Evolutionary conservation across 164 flowering plant genomes (phyloP), one percentile per base, ranked within the genome.

Genomic region (Hamamelis virginiana): DNA sequence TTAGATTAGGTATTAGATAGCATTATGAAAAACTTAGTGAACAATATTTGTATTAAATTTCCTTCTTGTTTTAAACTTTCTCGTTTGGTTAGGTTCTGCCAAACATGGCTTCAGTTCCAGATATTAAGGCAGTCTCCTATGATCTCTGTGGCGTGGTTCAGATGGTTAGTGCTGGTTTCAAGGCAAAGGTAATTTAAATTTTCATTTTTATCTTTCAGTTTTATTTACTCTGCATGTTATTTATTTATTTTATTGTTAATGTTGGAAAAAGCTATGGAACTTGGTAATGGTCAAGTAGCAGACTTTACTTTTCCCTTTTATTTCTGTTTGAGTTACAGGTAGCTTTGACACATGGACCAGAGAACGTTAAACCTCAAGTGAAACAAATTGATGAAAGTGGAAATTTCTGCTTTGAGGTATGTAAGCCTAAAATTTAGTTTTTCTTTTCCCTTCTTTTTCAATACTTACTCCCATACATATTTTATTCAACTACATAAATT

Each of bases 361-460:
- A 86, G 75, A 87, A 86, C 77, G 89, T 86, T 64, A 91, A 87
- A 76, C 95, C 99, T 75, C 95, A 90, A 80, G 78, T 81, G 68
- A 91, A 85, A 74, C 89, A 68, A 65, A 83, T 88, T 65, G 96
- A 91, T 86, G 82, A 69, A 62, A 81, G 67, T 65, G 98, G 98
- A 51, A 82, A 71, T 9, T 96, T 96, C 85, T 96, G 99, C 85
- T 93, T 96, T 80, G 85, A 91, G 99, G 99, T 91, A 81, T 67
- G 79, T 23, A 74, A 15, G 47, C 55, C 56, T 10, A 21, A 66
- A 0, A 23, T 18, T 4, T 53, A 52, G 60, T 22, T 21, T 28
- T 13, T 55, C 18, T 50, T 18, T 15, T n/a, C 15, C 3, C n/a
- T 13, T 55, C 18, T 50, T 18, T 15, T n/a, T 50, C 3, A 50